phyloP scores from a whole-genome alignment of 805 yeast genomes.

The Wickerhamomyces chambardii region DNA sequence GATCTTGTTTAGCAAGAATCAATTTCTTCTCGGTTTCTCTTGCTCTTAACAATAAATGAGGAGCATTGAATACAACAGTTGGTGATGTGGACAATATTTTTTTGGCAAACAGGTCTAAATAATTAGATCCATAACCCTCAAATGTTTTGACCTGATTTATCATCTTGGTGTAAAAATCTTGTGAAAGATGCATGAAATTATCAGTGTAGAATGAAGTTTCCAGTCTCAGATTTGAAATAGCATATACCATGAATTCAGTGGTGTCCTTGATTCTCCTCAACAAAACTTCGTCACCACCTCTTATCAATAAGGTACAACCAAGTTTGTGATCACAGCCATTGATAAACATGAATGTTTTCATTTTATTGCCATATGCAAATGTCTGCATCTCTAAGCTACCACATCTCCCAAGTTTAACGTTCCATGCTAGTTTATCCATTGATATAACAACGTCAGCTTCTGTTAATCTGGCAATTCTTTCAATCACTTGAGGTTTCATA shows the following conservation, averaged over 20 bases:
- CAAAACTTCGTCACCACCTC: conserved; percentile 64
- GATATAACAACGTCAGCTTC: conserved; percentile 81
- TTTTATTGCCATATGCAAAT: conserved; percentile 42
- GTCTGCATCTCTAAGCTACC: conserved; percentile 61
- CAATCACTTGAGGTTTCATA: conserved; percentile 74
- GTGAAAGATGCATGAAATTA: conserved; percentile 46
- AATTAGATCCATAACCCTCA: conserved; percentile 25
- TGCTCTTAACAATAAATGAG: conserved; percentile 48
- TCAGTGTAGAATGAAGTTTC: conserved; percentile 73
- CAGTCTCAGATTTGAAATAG: conserved; percentile 66
- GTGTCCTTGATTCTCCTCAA: conserved; percentile 68
- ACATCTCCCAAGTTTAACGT: conserved; percentile 70
- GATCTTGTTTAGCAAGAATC: conserved; percentile 11
- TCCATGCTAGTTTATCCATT: conserved; percentile 72
- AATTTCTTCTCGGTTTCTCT: conserved; percentile 39
- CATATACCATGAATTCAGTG: conserved; percentile 71
- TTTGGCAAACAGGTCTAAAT: conserved; percentile 29
- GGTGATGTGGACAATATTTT: conserved; percentile 79
- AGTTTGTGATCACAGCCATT: conserved; percentile 64
- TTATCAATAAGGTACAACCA: conserved; percentile 81
- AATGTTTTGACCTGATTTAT: conserved; percentile 10
- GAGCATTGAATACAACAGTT: conserved; percentile 64
- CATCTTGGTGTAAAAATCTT: conserved; percentile 22
- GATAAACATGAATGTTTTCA: conserved; percentile 71
- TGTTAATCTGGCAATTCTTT: conserved; percentile 68